phyloP scores from a whole-genome alignment of 2,329 filamentous ascomycete genomes.

The Macrophomina phaseolina region DNA sequence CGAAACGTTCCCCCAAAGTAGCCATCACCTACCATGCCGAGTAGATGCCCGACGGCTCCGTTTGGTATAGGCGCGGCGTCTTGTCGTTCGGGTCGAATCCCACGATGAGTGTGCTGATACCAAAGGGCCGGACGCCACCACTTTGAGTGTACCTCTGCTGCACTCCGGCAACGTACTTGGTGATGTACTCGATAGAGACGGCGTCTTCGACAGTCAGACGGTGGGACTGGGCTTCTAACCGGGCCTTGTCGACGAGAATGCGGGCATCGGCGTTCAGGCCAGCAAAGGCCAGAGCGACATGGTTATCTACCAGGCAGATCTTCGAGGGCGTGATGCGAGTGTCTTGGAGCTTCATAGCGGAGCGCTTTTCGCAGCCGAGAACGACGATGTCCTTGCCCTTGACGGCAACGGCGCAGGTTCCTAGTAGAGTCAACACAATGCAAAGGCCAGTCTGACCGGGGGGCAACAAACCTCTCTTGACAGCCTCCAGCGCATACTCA shows the following conservation, averaged over 20 bases:
- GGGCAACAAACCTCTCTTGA: slow-evolving; percentile 82
- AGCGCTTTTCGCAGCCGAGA: slow-evolving; percentile 96
- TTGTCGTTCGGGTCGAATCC: slow-evolving; percentile 96
- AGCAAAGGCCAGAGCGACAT: slow-evolving; percentile 96
- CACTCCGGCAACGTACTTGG: slow-evolving; percentile 96
- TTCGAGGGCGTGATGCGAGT: slow-evolving; percentile 99
- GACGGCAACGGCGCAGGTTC: slow-evolving; percentile 96
- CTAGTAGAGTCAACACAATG: slow-evolving; percentile 53
- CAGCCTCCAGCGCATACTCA: slow-evolving; percentile 98
- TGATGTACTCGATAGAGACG: slow-evolving; percentile 98
- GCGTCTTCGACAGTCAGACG: slow-evolving; percentile 96
- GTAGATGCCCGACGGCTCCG: slow-evolving; percentile 99
- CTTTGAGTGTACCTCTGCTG: slow-evolving; percentile 99
- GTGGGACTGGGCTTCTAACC: slow-evolving; percentile 96
- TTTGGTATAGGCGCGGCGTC: slow-evolving; percentile 91
- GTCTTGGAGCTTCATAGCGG: slow-evolving; percentile 99
- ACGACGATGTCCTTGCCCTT: slow-evolving; percentile 96
- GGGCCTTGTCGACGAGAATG: slow-evolving; percentile 97
- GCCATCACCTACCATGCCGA: slow-evolving; percentile 80
- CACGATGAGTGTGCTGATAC: slow-evolving; percentile 96
- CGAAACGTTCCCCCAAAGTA: neutral
- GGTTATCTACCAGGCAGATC: slow-evolving; percentile 93
- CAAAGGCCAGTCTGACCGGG: neutral
- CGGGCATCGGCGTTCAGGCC: slow-evolving; percentile 97
- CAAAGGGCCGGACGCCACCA: slow-evolving; percentile 97